phyloP scores from a whole-genome alignment of 495 filamentous ascomycete genomes.

The Penicillium maclennaniae region DNA sequence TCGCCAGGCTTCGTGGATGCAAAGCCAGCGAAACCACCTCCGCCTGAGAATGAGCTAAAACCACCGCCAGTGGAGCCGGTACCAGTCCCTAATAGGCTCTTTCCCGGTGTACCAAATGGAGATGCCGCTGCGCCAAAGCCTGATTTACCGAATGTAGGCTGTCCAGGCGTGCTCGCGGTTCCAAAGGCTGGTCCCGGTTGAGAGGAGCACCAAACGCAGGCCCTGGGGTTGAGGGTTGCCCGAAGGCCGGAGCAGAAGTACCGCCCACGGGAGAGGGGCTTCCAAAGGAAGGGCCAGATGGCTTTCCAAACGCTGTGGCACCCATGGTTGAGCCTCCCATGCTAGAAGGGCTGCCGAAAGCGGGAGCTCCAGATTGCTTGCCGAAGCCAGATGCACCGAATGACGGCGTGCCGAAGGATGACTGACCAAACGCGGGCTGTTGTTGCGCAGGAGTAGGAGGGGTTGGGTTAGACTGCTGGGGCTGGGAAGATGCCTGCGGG shows the following conservation, averaged over 20 bases:
- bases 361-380: slow-evolving; percentile 21
- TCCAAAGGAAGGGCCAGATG: slow-evolving; percentile 20
- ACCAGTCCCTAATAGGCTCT: slow-evolving; percentile 26
- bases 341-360: slow-evolving; percentile 40
- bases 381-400: slow-evolving; percentile 36
- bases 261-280: slow-evolving; percentile 26
- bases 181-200: slow-evolving; percentile 31
- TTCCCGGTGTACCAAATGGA: slow-evolving; percentile 36
- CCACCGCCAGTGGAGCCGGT: slow-evolving; percentile 30
- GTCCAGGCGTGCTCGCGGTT: slow-evolving; percentile 24
- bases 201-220: slow-evolving; percentile 30
- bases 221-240: slow-evolving; percentile 39
- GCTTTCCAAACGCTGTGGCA: slow-evolving; percentile 36
- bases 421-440: slow-evolving; percentile 37
- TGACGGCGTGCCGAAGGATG: slow-evolving; percentile 38
- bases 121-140: slow-evolving; percentile 49
- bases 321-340: slow-evolving; percentile 28
- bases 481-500: slow-evolving; percentile 18
- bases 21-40: slow-evolving; percentile 34
- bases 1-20: slow-evolving; percentile 27
- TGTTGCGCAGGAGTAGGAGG: slow-evolving; percentile 11
- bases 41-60: slow-evolving; percentile 33
- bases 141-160: slow-evolving; percentile 33
- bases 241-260: slow-evolving; percentile 43
- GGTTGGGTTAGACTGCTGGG: slow-evolving; percentile 15